phyloP scores from a whole-genome alignment of 139 green algal genomes.

The Astrephomene gubernaculifera region DNA sequence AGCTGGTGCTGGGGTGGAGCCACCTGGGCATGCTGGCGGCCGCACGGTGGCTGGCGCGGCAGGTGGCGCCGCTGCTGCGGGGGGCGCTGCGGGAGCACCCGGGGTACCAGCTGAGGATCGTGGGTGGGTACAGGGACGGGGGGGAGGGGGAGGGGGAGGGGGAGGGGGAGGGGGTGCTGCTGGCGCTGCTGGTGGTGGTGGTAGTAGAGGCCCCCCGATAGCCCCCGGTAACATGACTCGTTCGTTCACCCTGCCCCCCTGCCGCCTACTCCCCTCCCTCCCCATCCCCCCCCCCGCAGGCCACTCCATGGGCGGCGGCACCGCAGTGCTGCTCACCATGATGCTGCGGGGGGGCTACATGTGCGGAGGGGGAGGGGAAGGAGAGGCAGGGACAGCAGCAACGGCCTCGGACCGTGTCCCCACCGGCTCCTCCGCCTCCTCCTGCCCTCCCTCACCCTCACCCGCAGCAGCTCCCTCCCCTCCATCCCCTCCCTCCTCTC shows the following conservation, averaged over 20 bases:
- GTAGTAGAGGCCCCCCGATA: neutral
- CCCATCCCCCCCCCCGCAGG: neutral
- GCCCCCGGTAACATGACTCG: neutral
- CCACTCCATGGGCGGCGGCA: slow-evolving; percentile 88
- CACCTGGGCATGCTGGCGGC: slow-evolving; percentile 94
- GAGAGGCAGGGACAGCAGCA: neutral
- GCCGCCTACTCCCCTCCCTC: neutral
- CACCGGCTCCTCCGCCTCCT: neutral
- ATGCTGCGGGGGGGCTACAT: slow-evolving; percentile 77
- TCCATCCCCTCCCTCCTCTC: neutral
- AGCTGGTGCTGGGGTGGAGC: slow-evolving; percentile 83
- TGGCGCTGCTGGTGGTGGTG: neutral
- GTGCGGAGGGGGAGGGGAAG: too few relatives aligned
- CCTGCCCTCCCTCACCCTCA: neutral
- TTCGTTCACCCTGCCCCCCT: neutral
- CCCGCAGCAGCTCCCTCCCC: neutral
- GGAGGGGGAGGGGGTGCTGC: neutral
- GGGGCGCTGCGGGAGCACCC: slow-evolving; percentile 66
- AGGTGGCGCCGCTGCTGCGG: slow-evolving; percentile 54
- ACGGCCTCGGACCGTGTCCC: neutral
- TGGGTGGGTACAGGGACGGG: slow-evolving; percentile 49
- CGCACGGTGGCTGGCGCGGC: slow-evolving; percentile 79
- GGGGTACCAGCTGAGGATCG: slow-evolving; percentile 64
- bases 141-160: neutral
- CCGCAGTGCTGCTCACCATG: slow-evolving; percentile 91